Base-by-base conservation (phyloP, 1,139 yeast genomes). In the Torulaspora globosa region DNA sequence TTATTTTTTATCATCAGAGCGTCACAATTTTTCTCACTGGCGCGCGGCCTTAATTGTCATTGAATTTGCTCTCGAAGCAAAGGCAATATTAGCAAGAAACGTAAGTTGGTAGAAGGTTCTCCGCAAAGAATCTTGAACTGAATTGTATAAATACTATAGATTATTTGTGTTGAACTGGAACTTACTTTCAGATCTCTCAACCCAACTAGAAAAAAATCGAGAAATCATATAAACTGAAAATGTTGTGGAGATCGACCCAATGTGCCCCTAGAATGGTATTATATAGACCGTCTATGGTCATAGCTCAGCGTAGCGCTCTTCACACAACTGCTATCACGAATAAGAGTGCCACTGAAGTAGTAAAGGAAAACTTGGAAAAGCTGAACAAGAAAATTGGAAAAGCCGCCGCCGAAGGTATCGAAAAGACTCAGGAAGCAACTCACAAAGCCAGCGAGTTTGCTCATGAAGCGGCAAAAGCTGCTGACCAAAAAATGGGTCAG, bases 381-480 rank as follows among this genome's bases (percentile, higher is more conserved):
- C 41, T 54, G 37, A 54, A 54, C 45, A 48, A 50, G 41, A 54
- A 51, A 38, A 41, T 55, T 4, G 56, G 58, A 3, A 41, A 55
- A 19, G 57, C 50, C 5, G 58, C 60, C 7, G 58, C 59, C 8
- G 56, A 56, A 28, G 59, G 59, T 26, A 55, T 55, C 23, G 57
- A 55, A 33, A 55, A 51, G 36, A 55, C 58, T 4, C 53, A 55
- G 31, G 53, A 54, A 12, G 57, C 53, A 1, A 35, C 56, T 12
- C 52, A 51, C 18, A 41, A 39, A 18, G 44, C 55, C 18, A 47
- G 50, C 14, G 55, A 54, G 24, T 45, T 46, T 21, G 42, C 49
- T 14, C 46, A 48, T 16, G 46, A 42, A 7, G 40, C 51, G n/a
- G 38, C 46, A 4, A 43, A 49, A 9, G 51, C 50, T 34, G 50